phyloP scores from a whole-genome alignment of 306 rosid species.

The Nissolia schottii region DNA sequence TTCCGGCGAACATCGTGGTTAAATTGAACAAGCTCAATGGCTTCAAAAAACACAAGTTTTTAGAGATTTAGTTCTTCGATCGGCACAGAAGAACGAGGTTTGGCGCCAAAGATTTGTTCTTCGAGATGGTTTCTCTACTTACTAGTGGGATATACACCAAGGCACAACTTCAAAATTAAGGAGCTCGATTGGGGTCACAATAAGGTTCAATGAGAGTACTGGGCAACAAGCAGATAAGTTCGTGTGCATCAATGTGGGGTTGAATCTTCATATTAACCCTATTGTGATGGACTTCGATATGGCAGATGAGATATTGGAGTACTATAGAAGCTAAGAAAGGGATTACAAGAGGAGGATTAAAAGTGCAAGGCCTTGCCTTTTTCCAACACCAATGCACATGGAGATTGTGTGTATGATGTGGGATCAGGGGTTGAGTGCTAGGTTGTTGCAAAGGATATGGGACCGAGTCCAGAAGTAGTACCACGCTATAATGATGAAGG shows the following conservation, averaged over 20 bases:
- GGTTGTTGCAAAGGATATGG: slow-evolving; percentile 85
- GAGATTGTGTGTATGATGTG: slow-evolving; percentile 70
- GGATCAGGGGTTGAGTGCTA: slow-evolving; percentile 74
- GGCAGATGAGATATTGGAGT: slow-evolving; percentile 88
- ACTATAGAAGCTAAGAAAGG: slow-evolving; percentile 66
- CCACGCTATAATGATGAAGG: slow-evolving; percentile 96
- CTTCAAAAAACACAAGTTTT: slow-evolving; percentile 77
- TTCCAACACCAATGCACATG: slow-evolving; percentile 53
- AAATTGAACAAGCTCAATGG: slow-evolving; percentile 80
- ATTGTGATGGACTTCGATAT: slow-evolving; percentile 83
- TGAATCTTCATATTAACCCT: slow-evolving; percentile 74
- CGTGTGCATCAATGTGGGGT: slow-evolving; percentile 85
- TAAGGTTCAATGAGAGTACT: slow-evolving; percentile 77
- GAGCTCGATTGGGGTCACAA: slow-evolving; percentile 70
- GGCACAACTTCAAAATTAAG: slow-evolving; percentile 81
- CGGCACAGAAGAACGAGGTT: slow-evolving; percentile 44
- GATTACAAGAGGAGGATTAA: slow-evolving; percentile 87
- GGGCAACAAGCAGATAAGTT: slow-evolving; percentile 84
- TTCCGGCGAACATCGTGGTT: slow-evolving; percentile 79
- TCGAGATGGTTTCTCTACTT: slow-evolving; percentile 80
- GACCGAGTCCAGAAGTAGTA: slow-evolving; percentile 94
- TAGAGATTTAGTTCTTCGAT: slow-evolving; percentile 76
- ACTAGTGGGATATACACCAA: slow-evolving; percentile 79
- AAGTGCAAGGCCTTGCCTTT: slow-evolving; percentile 65
- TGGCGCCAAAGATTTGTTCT: slow-evolving; percentile 78